These are phyloP conservation scores for Candida broadrunensis DNA, from an alignment of 805 yeast genomes.

Conservation along the genomic window DNA sequence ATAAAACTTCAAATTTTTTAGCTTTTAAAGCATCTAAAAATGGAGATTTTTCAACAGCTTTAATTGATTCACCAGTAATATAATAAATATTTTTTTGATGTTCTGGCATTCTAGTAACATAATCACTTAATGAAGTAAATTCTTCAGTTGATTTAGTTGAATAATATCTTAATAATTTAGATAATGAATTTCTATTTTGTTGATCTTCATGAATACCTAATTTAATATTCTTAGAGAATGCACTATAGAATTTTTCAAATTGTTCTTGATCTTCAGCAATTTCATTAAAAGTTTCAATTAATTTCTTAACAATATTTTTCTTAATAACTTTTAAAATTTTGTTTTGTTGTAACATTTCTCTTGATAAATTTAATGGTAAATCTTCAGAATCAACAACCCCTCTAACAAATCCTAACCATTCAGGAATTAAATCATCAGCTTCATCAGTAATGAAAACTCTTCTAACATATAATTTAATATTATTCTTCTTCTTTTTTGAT, in stretches of 20 bases:
- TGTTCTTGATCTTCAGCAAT: conserved; percentile 98
- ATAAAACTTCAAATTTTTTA: conserved; percentile 96
- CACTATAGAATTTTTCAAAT: conserved; percentile 97
- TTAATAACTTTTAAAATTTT: conserved; percentile 98
- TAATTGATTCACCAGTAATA: conserved; percentile 98
- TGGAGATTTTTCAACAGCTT: conserved; percentile 98
- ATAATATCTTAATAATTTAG: conserved; percentile 95
- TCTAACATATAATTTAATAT: conserved; percentile 97
- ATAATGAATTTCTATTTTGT: conserved; percentile 93
- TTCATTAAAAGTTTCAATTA: conserved; percentile 98
- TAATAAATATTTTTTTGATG: conserved; percentile 99
- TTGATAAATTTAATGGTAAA: conserved; percentile 98
- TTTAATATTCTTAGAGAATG: conserved; percentile 97
- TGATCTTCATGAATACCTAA: conserved; percentile 99
- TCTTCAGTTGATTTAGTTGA: conserved; percentile 95
- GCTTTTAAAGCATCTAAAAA: conserved; percentile 98
- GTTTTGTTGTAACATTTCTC: conserved; percentile 99
- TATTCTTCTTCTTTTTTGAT: conserved; percentile 97
- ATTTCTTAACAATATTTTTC: conserved; percentile 98
- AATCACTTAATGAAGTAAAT: conserved; percentile 90
- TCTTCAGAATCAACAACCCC: conserved; percentile 99
- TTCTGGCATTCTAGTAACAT: conserved; percentile 99
- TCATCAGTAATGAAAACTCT: conserved; percentile 99
- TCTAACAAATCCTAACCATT: conserved; percentile 94
- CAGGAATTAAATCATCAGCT: conserved; percentile 98